Percentiles rank a stretch among this genome's conserved stretches.
Conservation (phyloP, 495 filamentous ascomycete genomes). For the Xylaria castorea region DNA sequence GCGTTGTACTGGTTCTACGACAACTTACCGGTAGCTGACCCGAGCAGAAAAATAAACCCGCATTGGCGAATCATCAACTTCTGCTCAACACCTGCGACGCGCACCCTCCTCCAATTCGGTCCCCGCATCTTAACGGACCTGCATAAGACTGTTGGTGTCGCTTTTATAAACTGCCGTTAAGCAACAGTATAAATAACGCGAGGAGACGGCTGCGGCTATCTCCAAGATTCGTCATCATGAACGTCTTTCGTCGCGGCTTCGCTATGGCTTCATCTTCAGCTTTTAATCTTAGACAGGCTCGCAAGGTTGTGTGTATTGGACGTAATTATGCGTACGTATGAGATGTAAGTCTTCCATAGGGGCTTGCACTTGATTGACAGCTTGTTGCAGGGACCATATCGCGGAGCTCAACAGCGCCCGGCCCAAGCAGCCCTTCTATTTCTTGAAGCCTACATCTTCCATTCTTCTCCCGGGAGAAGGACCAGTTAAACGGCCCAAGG, state of each 20-base stretch:
- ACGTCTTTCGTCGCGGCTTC: conserved; percentile 52
- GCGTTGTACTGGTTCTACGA: background rate
- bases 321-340: conserved; percentile 90
- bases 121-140: conserved; percentile 11
- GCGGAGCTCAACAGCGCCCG: conserved; percentile 84
- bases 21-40: conserved; percentile 11
- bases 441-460: conserved; percentile 89
- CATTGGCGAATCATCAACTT: conserved; percentile 22
- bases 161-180: background rate
- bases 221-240: conserved; percentile 36
- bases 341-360: conserved; percentile 7
- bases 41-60: conserved; percentile 27
- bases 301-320: conserved; percentile 96
- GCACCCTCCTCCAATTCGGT: conserved; percentile 24
- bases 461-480: conserved; percentile 79
- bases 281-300: conserved; percentile 60
- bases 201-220: background rate
- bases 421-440: conserved; percentile 97
- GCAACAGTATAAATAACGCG: conserved; percentile 6
- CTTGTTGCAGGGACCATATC: conserved; percentile 80
- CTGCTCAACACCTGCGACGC: conserved; percentile 14
- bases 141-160: background rate
- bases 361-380: background rate
- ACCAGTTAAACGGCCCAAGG: conserved; percentile 81
- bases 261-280: conserved; percentile 63